Percentiles rank a stretch among this genome's conserved stretches.
phyloP scores from a whole-genome alignment of 2,329 filamentous ascomycete species.

The Periconia sp. region DNA sequence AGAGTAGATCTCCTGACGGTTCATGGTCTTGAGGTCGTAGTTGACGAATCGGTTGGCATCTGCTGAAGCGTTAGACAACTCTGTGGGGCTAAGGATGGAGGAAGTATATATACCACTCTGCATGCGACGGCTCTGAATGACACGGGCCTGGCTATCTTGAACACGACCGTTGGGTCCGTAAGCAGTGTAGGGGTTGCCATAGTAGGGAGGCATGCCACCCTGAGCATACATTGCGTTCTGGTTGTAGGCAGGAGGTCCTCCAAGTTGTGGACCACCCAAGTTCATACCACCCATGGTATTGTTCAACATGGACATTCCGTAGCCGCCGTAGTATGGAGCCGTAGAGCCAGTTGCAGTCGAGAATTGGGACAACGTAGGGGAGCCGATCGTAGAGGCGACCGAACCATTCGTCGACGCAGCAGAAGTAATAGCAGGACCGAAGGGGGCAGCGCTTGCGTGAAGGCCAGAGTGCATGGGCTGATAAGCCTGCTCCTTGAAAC shows the following conservation, averaged over 20 bases:
- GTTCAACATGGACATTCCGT: slow-evolving; percentile 64
- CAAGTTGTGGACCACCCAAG: slow-evolving; percentile 32
- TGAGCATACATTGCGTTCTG: slow-evolving; percentile 26
- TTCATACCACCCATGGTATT: slow-evolving; percentile 69
- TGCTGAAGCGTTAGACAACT: slow-evolving; percentile 18
- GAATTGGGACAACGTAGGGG: slow-evolving; percentile 38
- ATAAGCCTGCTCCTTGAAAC: slow-evolving; percentile 48
- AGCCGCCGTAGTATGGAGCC: slow-evolving; percentile 51
- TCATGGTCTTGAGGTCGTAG: slow-evolving; percentile 76
- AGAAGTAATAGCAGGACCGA: slow-evolving; percentile 64
- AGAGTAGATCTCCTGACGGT: slow-evolving; percentile 76
- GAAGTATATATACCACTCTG: slow-evolving; percentile 69
- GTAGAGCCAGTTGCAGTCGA: slow-evolving; percentile 20
- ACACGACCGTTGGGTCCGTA: slow-evolving; percentile 53
- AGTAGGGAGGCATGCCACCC: slow-evolving; percentile 8
- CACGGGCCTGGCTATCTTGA: slow-evolving; percentile 74
- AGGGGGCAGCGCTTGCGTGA: slow-evolving; percentile 77
- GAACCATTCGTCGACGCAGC: slow-evolving; percentile 22
- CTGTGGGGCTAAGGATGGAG: background rate
- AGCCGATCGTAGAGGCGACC: slow-evolving; percentile 25
- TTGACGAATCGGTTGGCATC: slow-evolving; percentile 75
- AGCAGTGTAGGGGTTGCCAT: slow-evolving; percentile 30
- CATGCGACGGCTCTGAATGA: slow-evolving; percentile 74
- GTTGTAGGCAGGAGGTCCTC: slow-evolving; percentile 19
- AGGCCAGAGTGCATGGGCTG: slow-evolving; percentile 70